These are phyloP conservation scores for Viridothelium virens DNA, from an alignment of 495 filamentous ascomycete species.

Conservation along the genomic window DNA sequence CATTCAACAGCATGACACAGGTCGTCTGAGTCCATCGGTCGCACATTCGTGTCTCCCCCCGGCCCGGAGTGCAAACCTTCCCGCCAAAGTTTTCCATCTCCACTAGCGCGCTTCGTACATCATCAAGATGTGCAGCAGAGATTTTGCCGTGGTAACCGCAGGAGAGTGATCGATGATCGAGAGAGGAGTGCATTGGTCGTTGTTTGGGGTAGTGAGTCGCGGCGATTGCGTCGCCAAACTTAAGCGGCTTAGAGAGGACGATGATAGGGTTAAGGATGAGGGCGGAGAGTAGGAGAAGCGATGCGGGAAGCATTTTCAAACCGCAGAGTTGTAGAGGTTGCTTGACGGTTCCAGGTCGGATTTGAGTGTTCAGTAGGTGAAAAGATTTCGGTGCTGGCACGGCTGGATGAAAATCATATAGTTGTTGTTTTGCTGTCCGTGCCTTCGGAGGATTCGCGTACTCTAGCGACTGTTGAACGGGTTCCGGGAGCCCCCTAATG, in stretches of 20 bases:
- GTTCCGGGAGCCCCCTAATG: neutral
- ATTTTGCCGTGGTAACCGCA: constrained; percentile 9
- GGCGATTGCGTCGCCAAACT: constrained; percentile 5
- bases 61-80: constrained; percentile 3
- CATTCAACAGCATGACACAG: constrained; percentile 6
- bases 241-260: constrained; percentile 1
- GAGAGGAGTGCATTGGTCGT: constrained; percentile 1
- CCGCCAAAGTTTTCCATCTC: constrained; percentile 9
- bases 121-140: neutral
- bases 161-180: neutral
- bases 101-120: neutral
- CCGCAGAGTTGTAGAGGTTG: neutral
- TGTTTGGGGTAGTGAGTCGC: constrained; percentile 7
- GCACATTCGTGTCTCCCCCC: constrained; percentile 7
- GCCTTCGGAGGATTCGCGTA: neutral
- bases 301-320: neutral
- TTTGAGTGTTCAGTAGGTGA: neutral
- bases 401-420: neutral
- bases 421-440: neutral
- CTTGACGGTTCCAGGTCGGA: neutral
- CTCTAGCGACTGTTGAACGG: neutral
- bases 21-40: constrained; percentile 10
- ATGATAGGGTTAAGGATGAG: neutral
- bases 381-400: neutral
- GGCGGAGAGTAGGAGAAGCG: neutral